Evolutionary conservation across 2,329 filamentous ascomycete species (phyloP).

Genomic region (Diplodia mutila): DNA sequence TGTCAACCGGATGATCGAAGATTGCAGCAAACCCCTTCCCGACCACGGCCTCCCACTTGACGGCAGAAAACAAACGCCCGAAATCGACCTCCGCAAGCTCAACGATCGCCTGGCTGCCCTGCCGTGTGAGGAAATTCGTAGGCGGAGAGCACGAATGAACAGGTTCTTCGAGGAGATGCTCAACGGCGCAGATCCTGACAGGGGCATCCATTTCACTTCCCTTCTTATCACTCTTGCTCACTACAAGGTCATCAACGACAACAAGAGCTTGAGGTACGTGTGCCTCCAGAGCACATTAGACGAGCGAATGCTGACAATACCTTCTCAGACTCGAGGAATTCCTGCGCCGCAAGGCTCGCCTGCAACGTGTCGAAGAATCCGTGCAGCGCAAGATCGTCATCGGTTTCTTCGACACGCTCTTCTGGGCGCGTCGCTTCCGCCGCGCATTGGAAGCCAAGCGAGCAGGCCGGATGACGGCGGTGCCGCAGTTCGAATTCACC

Average conservation of each 20-base stretch:
- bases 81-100: slow-evolving; percentile 74
- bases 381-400: slow-evolving; percentile 87
- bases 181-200: slow-evolving; percentile 86
- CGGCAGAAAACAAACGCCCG: slow-evolving; percentile 42
- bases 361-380: slow-evolving; percentile 94
- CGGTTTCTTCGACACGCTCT: slow-evolving; percentile 93
- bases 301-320: background rate
- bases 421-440: slow-evolving; percentile 84
- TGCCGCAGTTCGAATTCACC: slow-evolving; percentile 69
- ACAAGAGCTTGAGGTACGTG: slow-evolving; percentile 79
- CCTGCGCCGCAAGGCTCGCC: slow-evolving; percentile 80
- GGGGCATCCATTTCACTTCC: slow-evolving; percentile 87
- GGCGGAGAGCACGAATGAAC: slow-evolving; percentile 79
- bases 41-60: slow-evolving; percentile 53
- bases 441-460: slow-evolving; percentile 73
- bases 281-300: background rate
- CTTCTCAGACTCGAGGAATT: slow-evolving; percentile 81
- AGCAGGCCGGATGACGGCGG: slow-evolving; percentile 72
- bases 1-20: slow-evolving; percentile 82
- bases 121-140: slow-evolving; percentile 74
- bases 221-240: slow-evolving; percentile 95
- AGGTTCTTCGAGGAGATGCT: slow-evolving; percentile 97
- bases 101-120: slow-evolving; percentile 74
- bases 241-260: slow-evolving; percentile 98
- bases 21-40: slow-evolving; percentile 67